These are phyloP conservation scores for Daldinia grandis DNA, from an alignment of 495 filamentous ascomycete genomes.

Conservation along the genomic window DNA sequence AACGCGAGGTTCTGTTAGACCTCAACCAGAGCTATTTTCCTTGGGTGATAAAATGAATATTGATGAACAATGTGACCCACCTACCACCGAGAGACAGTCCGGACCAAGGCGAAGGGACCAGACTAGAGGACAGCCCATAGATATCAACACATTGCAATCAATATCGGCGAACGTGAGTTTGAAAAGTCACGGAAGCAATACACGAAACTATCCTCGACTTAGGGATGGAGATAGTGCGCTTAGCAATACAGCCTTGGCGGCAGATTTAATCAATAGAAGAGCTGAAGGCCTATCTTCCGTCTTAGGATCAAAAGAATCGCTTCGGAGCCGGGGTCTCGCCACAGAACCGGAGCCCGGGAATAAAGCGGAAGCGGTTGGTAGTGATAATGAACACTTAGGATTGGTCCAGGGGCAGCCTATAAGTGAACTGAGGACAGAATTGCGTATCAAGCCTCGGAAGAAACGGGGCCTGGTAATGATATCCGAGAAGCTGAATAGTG, in stretches of 20 bases:
- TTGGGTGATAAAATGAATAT: not conserved
- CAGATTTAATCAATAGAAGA: not conserved
- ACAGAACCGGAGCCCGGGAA: not conserved
- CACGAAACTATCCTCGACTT: not conserved
- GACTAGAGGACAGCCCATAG: not conserved
- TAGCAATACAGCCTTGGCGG: not conserved
- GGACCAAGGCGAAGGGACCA: not conserved
- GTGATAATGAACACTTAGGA: slow-evolving; percentile 4
- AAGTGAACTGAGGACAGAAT: slow-evolving; percentile 48
- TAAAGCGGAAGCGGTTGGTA: not conserved
- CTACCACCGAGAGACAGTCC: not conserved
- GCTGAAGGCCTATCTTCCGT: not conserved
- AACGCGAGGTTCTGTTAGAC: not conserved
- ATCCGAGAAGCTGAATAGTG: slow-evolving; percentile 40
- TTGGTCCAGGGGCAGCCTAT: slow-evolving; percentile 4
- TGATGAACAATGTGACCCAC: not conserved
- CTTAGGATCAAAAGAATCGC: not conserved
- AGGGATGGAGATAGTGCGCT: not conserved
- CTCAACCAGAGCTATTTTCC: not conserved
- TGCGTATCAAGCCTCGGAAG: slow-evolving; percentile 53
- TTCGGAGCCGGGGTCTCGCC: not conserved
- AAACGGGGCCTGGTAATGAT: slow-evolving; percentile 54
- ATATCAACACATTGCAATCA: not conserved
- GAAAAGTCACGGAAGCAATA: not conserved
- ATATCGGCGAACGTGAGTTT: slow-evolving; percentile 4